phyloP scores from a whole-genome alignment of 352 stramenopile genomes.

The Globisporangium rhizosaccharum region DNA sequence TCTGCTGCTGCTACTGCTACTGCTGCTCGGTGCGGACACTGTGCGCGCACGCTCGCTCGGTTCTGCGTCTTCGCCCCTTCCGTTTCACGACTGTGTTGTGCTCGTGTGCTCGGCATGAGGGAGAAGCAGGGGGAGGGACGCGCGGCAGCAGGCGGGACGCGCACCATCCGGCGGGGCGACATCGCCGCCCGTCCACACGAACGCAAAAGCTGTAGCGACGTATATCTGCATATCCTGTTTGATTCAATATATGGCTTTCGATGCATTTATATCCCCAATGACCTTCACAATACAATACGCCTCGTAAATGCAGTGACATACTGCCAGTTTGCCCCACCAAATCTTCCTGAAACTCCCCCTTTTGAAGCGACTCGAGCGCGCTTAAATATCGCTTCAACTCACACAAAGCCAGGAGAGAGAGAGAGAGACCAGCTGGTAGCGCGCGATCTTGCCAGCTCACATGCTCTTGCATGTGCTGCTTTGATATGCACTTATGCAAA shows the following conservation, averaged over 20 bases:
- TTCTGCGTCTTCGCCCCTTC: conserved; percentile 38
- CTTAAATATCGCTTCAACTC: conserved; percentile 3
- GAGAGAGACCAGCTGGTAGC: background rate
- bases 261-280: background rate
- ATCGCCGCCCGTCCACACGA: background rate
- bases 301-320: background rate
- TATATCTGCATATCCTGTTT: background rate
- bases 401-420: background rate
- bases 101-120: background rate
- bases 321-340: background rate
- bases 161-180: background rate
- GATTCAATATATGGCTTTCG: background rate
- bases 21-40: background rate
- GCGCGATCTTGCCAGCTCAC: background rate
- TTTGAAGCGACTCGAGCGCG: background rate
- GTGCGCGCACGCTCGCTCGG: conserved; percentile 2
- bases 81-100: conserved; percentile 70
- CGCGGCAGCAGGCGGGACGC: background rate
- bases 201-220: background rate
- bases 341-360: background rate
- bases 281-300: background rate
- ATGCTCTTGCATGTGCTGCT: background rate
- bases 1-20: conserved; percentile 3
- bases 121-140: conserved; percentile 3
- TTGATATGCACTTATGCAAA: too few relatives aligned